Evolutionary conservation across 345 rosid genomes (phyloP).

Genomic region (Hibiscus syriacus): DNA sequence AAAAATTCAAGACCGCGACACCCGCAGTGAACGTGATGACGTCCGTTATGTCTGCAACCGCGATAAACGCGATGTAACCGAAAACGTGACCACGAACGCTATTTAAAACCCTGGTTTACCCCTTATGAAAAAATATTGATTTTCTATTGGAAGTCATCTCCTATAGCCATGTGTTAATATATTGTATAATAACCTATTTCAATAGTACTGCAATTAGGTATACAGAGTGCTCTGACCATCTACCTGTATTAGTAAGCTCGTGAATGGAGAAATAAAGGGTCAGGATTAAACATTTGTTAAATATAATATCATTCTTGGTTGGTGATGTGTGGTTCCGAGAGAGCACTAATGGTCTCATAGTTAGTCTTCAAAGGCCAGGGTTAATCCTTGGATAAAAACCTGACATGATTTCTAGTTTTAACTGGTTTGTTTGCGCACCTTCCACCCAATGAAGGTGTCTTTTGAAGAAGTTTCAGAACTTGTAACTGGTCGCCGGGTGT

Average conservation of each 20-base stretch:
- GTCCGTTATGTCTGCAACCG: too few relatives aligned
- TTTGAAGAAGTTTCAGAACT: constrained; percentile 97
- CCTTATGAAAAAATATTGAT: neutral
- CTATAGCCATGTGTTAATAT: neutral
- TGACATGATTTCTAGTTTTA: neutral
- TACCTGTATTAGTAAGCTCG: neutral
- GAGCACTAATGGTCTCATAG: neutral
- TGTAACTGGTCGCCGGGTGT: constrained; percentile 71
- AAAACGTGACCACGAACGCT: too few relatives aligned
- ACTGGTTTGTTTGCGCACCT: neutral
- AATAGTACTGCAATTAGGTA: neutral
- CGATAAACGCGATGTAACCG: too few relatives aligned
- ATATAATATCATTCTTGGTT: neutral
- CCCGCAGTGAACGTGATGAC: too few relatives aligned
- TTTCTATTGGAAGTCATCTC: neutral
- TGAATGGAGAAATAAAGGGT: neutral
- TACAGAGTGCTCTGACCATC: neutral
- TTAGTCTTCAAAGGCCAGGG: neutral
- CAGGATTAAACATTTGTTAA: neutral
- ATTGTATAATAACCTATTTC: neutral
- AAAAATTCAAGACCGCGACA: too few relatives aligned
- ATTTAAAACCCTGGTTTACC: too few relatives aligned
- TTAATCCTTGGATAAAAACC: neutral
- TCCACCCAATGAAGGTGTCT: constrained; percentile 55
- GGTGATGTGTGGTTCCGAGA: neutral